Evolutionary conservation across 768 basidiomycete genomes (phyloP).

Genomic region (Flagelloscypha sp.): DNA sequence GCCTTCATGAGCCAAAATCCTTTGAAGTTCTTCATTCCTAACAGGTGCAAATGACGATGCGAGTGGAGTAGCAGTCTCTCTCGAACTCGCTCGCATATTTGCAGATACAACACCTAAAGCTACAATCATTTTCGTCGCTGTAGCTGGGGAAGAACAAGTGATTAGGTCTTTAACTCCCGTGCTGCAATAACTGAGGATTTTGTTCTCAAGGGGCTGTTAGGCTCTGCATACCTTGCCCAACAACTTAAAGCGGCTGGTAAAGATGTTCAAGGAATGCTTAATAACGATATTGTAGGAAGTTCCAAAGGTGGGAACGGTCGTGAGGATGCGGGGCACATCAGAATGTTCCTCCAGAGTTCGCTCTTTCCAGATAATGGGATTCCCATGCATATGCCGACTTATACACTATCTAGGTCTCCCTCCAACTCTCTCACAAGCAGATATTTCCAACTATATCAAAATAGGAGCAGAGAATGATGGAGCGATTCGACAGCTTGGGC

Average conservation of each 20-base stretch:
- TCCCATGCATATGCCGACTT: no score
- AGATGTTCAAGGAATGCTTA: slow-evolving; percentile 49
- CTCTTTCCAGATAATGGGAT: no score
- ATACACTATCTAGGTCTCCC: no score
- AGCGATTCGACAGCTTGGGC: slow-evolving; percentile 40
- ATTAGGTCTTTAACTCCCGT: no score
- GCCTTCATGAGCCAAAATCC: no score
- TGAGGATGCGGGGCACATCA: slow-evolving; percentile 37
- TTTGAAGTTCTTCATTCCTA: slow-evolving; percentile 22
- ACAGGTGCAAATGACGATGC: slow-evolving; percentile 45
- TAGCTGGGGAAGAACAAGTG: slow-evolving; percentile 48
- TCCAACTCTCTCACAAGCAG: slow-evolving; percentile 29
- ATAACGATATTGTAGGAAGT: slow-evolving; percentile 51
- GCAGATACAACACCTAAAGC: slow-evolving; percentile 37
- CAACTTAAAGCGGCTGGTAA: slow-evolving; percentile 31
- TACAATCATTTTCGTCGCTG: slow-evolving; percentile 45
- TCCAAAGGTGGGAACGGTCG: slow-evolving; percentile 40
- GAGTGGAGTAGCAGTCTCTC: slow-evolving; percentile 39
- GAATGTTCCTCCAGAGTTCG: slow-evolving; percentile 44
- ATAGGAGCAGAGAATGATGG: slow-evolving; percentile 51
- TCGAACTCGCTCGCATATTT: slow-evolving; percentile 46
- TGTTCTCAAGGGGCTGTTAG: slow-evolving; percentile 39
- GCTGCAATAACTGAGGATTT: no score
- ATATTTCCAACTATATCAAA: slow-evolving; percentile 24
- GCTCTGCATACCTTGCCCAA: slow-evolving; percentile 39